Conservation (phyloP, 345 rosid genomes). For the Geranium rotundifolium region DNA sequence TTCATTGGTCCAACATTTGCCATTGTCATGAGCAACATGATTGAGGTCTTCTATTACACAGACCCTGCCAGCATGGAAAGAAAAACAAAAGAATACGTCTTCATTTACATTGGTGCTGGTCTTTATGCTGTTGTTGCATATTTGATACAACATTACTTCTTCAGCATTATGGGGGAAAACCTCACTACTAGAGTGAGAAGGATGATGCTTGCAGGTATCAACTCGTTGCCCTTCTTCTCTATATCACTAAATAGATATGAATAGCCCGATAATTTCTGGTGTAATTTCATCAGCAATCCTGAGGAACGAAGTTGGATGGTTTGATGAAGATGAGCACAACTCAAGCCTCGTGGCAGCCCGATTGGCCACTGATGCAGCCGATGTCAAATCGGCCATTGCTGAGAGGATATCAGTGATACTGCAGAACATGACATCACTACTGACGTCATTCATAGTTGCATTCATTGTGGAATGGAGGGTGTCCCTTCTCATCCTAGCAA, state of each 20-base stretch:
- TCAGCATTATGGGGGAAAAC: conserved; percentile 99
- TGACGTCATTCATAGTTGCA: conserved; percentile 93
- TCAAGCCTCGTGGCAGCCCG: conserved; percentile 85
- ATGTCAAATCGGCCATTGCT: conserved; percentile 90
- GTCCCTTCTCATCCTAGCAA: conserved; percentile 84
- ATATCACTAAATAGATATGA: neutral
- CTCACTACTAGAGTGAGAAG: conserved; percentile 95
- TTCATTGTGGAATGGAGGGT: conserved; percentile 99
- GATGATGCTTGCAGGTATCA: conserved; percentile 97
- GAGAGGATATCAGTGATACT: conserved; percentile 95
- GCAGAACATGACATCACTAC: conserved; percentile 97
- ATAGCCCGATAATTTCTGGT: neutral
- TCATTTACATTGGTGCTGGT: conserved; percentile 94
- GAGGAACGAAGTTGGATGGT: conserved; percentile 99
- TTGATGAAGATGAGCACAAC: conserved; percentile 96
- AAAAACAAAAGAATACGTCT: conserved; percentile 93
- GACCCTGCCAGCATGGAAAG: conserved; percentile 85
- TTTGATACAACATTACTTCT: conserved; percentile 96
- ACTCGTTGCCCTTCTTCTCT: neutral
- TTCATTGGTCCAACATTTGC: conserved; percentile 96
- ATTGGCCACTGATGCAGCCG: conserved; percentile 87
- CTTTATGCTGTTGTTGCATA: conserved; percentile 92
- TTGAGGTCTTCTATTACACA: conserved; percentile 90
- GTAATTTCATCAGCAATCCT: conserved; percentile 47
- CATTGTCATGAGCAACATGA: conserved; percentile 95